phyloP scores from a whole-genome alignment of 2,329 filamentous ascomycete species.

The Stagonosporopsis rhizophila region DNA sequence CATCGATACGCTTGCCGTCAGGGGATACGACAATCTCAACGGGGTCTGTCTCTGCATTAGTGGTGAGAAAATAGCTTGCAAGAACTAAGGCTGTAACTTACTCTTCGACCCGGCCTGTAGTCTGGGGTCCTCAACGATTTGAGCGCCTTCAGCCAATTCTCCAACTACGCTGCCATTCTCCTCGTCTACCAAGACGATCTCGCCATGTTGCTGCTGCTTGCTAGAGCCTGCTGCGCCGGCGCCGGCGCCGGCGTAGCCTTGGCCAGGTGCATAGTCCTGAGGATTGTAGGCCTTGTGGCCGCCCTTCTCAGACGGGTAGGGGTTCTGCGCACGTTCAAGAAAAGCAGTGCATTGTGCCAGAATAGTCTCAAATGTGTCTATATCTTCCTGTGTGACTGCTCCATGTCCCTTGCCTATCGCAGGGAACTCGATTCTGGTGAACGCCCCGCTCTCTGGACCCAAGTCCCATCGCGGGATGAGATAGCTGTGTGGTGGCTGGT shows the following conservation, averaged over 20 bases:
- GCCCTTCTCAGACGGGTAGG: constrained; percentile 54
- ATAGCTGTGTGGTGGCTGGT: constrained; percentile 91
- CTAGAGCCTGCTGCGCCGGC: constrained; percentile 32
- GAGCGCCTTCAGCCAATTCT: constrained; percentile 82
- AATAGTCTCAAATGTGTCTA: constrained; percentile 97
- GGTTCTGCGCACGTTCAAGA: constrained; percentile 77
- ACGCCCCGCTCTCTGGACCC: constrained; percentile 84
- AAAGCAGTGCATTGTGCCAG: constrained; percentile 98
- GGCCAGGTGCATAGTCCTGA: constrained; percentile 77
- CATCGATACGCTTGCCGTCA: constrained; percentile 72
- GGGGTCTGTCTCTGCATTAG: constrained; percentile 64
- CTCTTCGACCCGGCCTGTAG: constrained; percentile 91
- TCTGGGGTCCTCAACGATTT: constrained; percentile 77
- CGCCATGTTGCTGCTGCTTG: constrained; percentile 58
- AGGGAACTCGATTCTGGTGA: constrained; percentile 93
- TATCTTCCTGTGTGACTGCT: constrained; percentile 82
- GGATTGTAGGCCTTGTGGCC: constrained; percentile 73
- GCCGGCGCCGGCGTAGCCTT: constrained; percentile 69
- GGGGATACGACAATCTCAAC: constrained; percentile 78
- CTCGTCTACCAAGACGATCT: constrained; percentile 93
- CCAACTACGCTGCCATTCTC: constrained; percentile 96
- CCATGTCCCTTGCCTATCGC: constrained; percentile 68
- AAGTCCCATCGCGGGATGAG: constrained; percentile 95
- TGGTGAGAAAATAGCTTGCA: constrained; percentile 16
- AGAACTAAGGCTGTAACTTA: constrained; percentile 53